Base-by-base conservation (phyloP, 352 stramenopile species). In the Aphanomyces cochlioides region DNA sequence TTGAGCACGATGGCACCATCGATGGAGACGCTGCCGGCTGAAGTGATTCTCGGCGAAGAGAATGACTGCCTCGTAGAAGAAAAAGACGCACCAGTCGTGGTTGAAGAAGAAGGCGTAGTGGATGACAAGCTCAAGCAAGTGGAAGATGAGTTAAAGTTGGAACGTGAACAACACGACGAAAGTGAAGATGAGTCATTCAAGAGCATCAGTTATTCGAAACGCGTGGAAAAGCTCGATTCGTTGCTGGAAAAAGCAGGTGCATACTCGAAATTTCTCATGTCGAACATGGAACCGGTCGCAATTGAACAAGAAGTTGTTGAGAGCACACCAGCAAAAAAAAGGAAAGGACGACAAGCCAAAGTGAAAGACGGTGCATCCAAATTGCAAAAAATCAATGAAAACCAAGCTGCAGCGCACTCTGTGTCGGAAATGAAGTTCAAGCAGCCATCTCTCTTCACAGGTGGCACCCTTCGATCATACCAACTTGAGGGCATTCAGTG, bases 401-500 rank as follows among this genome's bases (percentile, higher is more conserved):
- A 10, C 28, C 47, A 63, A 43, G 15, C 67, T 10, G 15, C 40
- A 4, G 69, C 40, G 15, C 64, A 74, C 15, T 57, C 41, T 1
- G 41, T 71, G 47, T 56, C 76, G 38, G 77, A 81, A 41, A 72
- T 75, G 48, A 66, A 80, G 12, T 90, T 95, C 61, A 61, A 75
- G 68, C 89, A 97, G 74, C 90, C 90, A 6, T 75, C 68, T 60
- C 69, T 93, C 57, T 78, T 97, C 58, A 85, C 81, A 34, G 89
- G 89, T 36, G 90, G 90, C 38, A 84, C 66, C 39, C 71, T 97
- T 69, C 97, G 97, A 58, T 81, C 92, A 73, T 99, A 99, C 81
- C 96, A 99, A 78, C 75, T 98, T 47, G 96, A 98, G 68, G 96
- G 96, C 67, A 95, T 99, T 64, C 85, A 90, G 58, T 99, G 96